Evolutionary conservation across 352 stramenopile genomes (phyloP), one percentile per base, ranked within the genome.

Genomic region (Globisporangium heterothallicum): DNA sequence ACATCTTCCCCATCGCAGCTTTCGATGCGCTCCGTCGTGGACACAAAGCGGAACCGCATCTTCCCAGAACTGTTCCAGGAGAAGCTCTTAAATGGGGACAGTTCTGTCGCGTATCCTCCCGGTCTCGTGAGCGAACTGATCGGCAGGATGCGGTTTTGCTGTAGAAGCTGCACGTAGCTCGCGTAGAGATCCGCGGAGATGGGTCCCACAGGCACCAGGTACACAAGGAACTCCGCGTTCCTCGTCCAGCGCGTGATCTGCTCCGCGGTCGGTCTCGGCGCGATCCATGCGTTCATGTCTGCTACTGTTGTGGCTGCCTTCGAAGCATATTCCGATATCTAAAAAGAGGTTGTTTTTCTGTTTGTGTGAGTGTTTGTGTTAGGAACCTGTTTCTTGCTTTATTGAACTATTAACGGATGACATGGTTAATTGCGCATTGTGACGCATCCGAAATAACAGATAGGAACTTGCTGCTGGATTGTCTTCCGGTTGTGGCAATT

Each of bases 11-110:
- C 84, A 40, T 92, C 72, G 41, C 64, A 72, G 18, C 53, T 59
- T 16, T 84, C 74, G 16, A 88, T 64, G 13, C 58, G 66, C 58
- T 88, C 68, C 0, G 69, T 72, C 0, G 77, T 79, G 10, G 80
- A 83, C 27, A 86, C 72, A 60, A 93, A 94, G 49, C 64, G 72
- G 53, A 93, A 88, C 60, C 64, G 71, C 36, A 94, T 52, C 25
- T 57, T 56, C 41, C 74, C 74, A 18, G 30, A 10, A 42, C 74
- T 80, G 29, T 75, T 49, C 84, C 84, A 94, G 47, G 81, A 74
- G 38, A 94, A 70, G 22, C 58, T 68, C 32, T 68, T 72, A 64
- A 94, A 94, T 4, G 84, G 84, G 34, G 81, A 94, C 24, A 94
- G 65, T 64, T 94, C 82, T 16, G 78, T 46, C 22, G 72, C 68